Conservation (phyloP, 1,284 basidiomycete species). For the Leccinum angustisporum region DNA sequence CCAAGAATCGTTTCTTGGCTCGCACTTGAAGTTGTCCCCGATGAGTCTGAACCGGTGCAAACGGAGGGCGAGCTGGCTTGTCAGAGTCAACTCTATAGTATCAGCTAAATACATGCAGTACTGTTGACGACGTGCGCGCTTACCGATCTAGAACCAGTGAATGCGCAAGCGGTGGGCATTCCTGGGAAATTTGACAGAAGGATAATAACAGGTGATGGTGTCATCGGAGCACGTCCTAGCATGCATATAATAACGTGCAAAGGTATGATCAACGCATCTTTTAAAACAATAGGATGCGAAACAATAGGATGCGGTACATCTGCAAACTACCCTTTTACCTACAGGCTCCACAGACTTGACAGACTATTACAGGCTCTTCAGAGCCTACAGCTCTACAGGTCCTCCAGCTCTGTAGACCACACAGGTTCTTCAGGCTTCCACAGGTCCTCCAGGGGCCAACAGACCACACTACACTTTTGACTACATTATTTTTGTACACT, state of each 20-base stretch:
- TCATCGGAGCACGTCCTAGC: constrained; percentile 16
- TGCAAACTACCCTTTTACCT: no score
- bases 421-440: no score
- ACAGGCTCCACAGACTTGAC: no score
- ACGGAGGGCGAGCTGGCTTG: constrained; percentile 14
- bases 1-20: constrained; percentile 19
- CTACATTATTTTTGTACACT: no score
- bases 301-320: not conserved
- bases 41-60: constrained; percentile 7
- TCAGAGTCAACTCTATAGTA: constrained; percentile 5
- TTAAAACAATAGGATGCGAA: not conserved
- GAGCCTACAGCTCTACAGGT: no score
- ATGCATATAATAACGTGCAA: not conserved
- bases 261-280: not conserved
- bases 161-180: constrained; percentile 16
- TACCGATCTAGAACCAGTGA: not conserved
- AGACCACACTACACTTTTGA: no score
- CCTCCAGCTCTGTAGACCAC: no score
- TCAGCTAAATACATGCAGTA: not conserved
- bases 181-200: constrained; percentile 16
- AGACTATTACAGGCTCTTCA: no score
- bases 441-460: no score
- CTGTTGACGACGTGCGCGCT: not conserved
- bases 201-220: constrained; percentile 18
- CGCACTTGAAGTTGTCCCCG: constrained; percentile 15